These are phyloP conservation scores for Rhodotorula sp. DNA, from an alignment of 1,284 basidiomycete genomes.

Conservation along the genomic window DNA sequence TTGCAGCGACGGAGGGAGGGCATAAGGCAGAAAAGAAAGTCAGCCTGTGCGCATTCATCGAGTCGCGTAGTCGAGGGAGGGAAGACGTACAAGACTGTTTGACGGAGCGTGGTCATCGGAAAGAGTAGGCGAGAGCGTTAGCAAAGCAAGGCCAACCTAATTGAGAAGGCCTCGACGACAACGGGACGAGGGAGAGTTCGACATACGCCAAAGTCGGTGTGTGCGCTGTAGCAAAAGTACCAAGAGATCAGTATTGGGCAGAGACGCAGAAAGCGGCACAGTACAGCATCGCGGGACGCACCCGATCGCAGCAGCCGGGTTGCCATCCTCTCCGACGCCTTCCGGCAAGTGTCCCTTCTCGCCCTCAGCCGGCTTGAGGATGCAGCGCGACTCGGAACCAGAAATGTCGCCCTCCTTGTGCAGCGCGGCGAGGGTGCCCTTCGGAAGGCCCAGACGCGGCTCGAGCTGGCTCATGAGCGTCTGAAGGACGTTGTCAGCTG, in stretches of 20 bases:
- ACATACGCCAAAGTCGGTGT: constrained; percentile 56
- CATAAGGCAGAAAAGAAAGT: no score
- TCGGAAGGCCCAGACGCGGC: constrained; percentile 22
- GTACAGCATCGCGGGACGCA: not conserved
- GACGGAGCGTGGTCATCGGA: no score
- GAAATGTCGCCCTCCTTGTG: constrained; percentile 32
- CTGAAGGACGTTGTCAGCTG: constrained; percentile 29
- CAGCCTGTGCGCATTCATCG: no score
- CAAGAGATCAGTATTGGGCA: not conserved
- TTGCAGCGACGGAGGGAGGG: not conserved
- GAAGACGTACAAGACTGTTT: no score
- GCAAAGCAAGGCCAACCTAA: not conserved
- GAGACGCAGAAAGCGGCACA: not conserved
- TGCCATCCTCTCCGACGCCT: constrained; percentile 30
- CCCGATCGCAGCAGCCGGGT: constrained; percentile 36
- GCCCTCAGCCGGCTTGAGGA: constrained; percentile 27
- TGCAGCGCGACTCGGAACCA: constrained; percentile 29
- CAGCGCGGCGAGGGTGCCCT: constrained; percentile 23
- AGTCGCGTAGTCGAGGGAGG: no score
- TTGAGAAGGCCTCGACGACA: not conserved
- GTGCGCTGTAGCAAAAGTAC: not conserved
- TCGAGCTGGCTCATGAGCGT: constrained; percentile 31
- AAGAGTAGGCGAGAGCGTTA: not conserved
- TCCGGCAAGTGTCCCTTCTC: constrained; percentile 16
- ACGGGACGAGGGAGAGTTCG: not conserved